Evolutionary conservation across 148 eudicot genomes (phyloP).

Genomic region (Nyssa sinensis): DNA sequence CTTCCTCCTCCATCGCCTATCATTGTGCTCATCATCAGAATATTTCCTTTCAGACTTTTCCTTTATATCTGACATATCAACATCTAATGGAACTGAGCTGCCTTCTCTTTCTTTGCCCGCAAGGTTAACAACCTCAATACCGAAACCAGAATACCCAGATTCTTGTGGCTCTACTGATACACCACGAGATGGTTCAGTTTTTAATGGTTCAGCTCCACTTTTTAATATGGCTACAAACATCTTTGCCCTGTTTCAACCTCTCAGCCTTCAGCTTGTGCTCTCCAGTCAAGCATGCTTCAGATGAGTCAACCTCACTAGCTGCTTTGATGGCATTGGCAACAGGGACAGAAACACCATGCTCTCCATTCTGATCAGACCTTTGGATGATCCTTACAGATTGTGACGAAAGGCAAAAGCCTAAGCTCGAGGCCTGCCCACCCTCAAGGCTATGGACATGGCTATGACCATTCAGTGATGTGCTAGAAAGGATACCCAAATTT

Average conservation of each 20-base stretch:
- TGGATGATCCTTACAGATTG: conserved; percentile 19
- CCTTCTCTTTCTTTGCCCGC: conserved; percentile 49
- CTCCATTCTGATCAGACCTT: conserved; percentile 30
- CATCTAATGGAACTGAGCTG: conserved; percentile 40
- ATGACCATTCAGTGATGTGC: conserved; percentile 34
- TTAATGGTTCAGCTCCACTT: conserved; percentile 54
- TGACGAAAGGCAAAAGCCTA: conserved; percentile 23
- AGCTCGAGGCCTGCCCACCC: conserved; percentile 33
- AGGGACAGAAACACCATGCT: conserved; percentile 29
- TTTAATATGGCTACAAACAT: conserved; percentile 92
- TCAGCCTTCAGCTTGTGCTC: conserved; percentile 89
- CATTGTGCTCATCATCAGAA: conserved; percentile 46
- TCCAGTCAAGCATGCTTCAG: conserved; percentile 57
- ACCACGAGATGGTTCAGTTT: conserved; percentile 46
- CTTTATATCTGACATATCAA: conserved; percentile 20
- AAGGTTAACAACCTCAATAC: conserved; percentile 16
- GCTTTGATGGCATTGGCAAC: conserved; percentile 45
- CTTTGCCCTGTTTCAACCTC: conserved; percentile 87
- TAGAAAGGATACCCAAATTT: conserved; percentile 52
- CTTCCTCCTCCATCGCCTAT: conserved; percentile 41
- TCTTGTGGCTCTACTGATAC: conserved; percentile 56
- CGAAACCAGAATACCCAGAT: conserved; percentile 25
- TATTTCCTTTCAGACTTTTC: conserved; percentile 35
- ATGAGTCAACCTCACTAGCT: conserved; percentile 54
- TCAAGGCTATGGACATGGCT: too few species aligned